Base-by-base conservation (phyloP, 805 yeast species). In the Nakazawaea ishiwadae region DNA sequence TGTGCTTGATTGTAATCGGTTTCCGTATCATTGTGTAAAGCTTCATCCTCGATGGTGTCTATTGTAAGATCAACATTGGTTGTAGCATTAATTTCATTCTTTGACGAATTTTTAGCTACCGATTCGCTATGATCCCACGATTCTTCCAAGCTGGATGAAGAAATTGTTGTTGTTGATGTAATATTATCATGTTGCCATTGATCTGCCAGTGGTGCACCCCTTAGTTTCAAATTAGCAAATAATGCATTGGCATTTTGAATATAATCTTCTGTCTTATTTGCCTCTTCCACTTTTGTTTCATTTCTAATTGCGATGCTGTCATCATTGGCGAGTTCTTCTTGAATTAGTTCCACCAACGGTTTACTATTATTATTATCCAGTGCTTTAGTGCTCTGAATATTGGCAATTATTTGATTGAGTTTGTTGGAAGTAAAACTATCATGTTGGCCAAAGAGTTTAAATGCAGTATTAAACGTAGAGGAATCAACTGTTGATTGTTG, bases 221-320 rank as follows among this genome's bases (percentile, higher is more conserved):
- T 31, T 23, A 31, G 8, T 18, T 37, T 42, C 32, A 42, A 42
- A 15, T 37, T 37, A 8, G 31, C 39, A 31, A 50, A 54, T 4
- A 52, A 18, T 29, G 43, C 54, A 11, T 51, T 51, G 3, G 57
- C 51, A 26, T 47, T 50, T 18, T 48, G 39, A 4, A 55, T 44
- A 17, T 49, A 46, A 23, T 53, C 47, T n/a, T 48, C 51, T n/a
- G 54, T 45, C 23, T 42, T 31, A 11, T 35, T 40, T 17, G n/a
- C 24, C n/a, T n/a, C n/a, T n/a, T n/a, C n/a, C n/a, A n/a, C n/a
- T n/a, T n/a, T n/a, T n/a, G n/a, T n/a, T n/a, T n/a, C n/a, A n/a
- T n/a, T n/a, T n/a, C n/a, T n/a, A n/a, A n/a, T n/a, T n/a, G n/a
- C n/a, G n/a, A n/a, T n/a, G n/a, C n/a, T 10, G 9, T 15, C 31